Evolutionary conservation across 2,329 filamentous ascomycete genomes (phyloP).

Genomic region (Fusarium nelsonii): DNA sequence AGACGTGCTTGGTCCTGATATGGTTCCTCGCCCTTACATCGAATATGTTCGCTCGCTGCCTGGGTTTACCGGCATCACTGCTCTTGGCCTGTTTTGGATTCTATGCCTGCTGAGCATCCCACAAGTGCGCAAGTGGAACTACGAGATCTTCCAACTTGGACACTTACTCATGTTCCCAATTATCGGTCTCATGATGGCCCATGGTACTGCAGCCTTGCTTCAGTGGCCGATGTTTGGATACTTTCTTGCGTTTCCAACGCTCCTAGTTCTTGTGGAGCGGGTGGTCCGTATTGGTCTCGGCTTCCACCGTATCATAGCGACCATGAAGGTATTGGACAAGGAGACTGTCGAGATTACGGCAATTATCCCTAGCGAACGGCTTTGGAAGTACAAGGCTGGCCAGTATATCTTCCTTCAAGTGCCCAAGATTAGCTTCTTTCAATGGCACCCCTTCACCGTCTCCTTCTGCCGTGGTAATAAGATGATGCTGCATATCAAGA

Average conservation of each 20-base stretch:
- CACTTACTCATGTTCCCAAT: constrained; percentile 71
- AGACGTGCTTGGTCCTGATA: constrained; percentile 58
- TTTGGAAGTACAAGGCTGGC: constrained; percentile 68
- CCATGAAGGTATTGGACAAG: constrained; percentile 62
- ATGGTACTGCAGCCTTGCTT: constrained; percentile 63
- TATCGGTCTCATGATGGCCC: constrained; percentile 66
- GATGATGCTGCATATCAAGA: constrained; percentile 69
- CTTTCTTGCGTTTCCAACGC: constrained; percentile 65
- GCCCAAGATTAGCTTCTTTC: constrained; percentile 64
- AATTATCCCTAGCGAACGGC: constrained; percentile 60
- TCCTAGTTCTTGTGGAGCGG: constrained; percentile 64
- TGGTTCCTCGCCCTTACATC: constrained; percentile 58
- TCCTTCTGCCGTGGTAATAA: constrained; percentile 65
- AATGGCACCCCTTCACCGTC: constrained; percentile 72
- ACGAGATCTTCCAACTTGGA: constrained; percentile 68
- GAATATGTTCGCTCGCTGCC: constrained; percentile 62
- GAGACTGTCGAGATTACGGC: constrained; percentile 65
- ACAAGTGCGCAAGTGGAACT: constrained; percentile 62
- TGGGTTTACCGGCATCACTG: constrained; percentile 64
- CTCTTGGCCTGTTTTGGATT: constrained; percentile 63
- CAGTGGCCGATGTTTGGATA: constrained; percentile 70
- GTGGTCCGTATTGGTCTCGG: constrained; percentile 59
- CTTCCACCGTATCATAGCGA: constrained; percentile 62
- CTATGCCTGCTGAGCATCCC: constrained; percentile 64
- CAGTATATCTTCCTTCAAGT: constrained; percentile 70